These are phyloP conservation scores for Amanita rubescens DNA, from an alignment of 768 basidiomycete species.

Conservation along the genomic window DNA sequence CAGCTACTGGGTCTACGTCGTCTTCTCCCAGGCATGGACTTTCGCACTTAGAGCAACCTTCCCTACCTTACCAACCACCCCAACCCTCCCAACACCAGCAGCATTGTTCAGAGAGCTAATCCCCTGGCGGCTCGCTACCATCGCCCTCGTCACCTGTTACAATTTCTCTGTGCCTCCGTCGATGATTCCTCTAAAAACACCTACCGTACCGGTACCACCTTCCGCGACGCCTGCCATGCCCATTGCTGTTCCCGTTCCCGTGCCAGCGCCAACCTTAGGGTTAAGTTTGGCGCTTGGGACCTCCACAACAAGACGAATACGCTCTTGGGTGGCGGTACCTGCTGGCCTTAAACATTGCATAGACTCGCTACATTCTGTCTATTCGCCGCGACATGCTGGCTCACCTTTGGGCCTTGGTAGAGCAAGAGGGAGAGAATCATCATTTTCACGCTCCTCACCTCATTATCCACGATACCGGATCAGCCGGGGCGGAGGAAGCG, in stretches of 20 bases:
- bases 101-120: background rate
- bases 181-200: too few species aligned
- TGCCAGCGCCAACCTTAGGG: background rate
- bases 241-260: background rate
- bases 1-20: background rate
- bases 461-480: too few species aligned
- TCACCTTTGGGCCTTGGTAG: background rate
- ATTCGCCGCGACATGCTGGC: background rate
- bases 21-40: background rate
- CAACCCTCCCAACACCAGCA: background rate
- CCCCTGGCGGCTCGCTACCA: background rate
- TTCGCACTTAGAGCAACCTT: background rate
- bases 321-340: constrained; percentile 20
- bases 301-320: constrained; percentile 27
- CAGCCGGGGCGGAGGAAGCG: constrained; percentile 37
- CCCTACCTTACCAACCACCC: background rate
- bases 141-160: constrained; percentile 19
- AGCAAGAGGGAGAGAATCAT: background rate
- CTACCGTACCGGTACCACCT: too few species aligned
- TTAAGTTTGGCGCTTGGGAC: background rate
- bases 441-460: too few species aligned
- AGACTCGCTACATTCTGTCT: constrained; percentile 1
- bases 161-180: background rate
- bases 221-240: too few species aligned
- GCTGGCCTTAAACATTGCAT: constrained; percentile 5